Evolutionary conservation across 495 filamentous ascomycete genomes (phyloP).

Genomic region (Bombardia bombarda): DNA sequence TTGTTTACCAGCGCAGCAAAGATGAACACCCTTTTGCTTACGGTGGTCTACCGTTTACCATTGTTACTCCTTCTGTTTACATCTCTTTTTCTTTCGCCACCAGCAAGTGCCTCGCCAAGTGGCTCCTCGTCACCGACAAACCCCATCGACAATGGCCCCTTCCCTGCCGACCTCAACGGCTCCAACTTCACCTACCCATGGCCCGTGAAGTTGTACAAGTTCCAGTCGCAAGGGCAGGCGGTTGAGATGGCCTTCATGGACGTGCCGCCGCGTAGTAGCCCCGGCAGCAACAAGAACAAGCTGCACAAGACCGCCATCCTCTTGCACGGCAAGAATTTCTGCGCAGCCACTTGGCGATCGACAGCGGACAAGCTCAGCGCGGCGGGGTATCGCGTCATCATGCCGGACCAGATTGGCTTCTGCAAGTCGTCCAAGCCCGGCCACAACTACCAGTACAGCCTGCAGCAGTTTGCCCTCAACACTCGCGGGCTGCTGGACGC

Average conservation of each 20-base stretch:
- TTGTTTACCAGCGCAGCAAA: too few relatives aligned
- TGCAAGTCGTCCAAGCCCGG: constrained; percentile 41
- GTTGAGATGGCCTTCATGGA: constrained; percentile 43
- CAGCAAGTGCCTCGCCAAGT: background rate
- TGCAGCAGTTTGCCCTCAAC: constrained; percentile 35
- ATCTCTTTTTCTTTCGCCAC: background rate
- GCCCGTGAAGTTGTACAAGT: constrained; percentile 30
- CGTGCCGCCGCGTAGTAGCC: constrained; percentile 17
- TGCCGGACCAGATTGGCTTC: constrained; percentile 40
- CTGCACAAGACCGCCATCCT: constrained; percentile 23
- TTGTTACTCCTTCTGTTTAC: background rate
- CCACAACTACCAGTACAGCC: constrained; percentile 31
- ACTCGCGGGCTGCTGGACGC: constrained; percentile 26
- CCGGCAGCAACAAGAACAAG: background rate
- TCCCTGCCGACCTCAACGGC: constrained; percentile 27
- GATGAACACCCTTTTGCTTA: too few relatives aligned
- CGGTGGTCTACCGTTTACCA: too few relatives aligned
- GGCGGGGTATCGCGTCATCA: constrained; percentile 34
- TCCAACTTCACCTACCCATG: constrained; percentile 37
- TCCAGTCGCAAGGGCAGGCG: constrained; percentile 26
- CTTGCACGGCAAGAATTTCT: constrained; percentile 42
- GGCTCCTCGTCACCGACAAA: background rate
- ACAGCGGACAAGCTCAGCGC: constrained; percentile 24
- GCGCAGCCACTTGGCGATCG: constrained; percentile 32
- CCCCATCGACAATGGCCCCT: constrained; percentile 17